A percentile compares a stretch with the other conserved stretches of the same genome.
Conservation (phyloP, 768 basidiomycete genomes). For the Podaxis pistillaris region DNA sequence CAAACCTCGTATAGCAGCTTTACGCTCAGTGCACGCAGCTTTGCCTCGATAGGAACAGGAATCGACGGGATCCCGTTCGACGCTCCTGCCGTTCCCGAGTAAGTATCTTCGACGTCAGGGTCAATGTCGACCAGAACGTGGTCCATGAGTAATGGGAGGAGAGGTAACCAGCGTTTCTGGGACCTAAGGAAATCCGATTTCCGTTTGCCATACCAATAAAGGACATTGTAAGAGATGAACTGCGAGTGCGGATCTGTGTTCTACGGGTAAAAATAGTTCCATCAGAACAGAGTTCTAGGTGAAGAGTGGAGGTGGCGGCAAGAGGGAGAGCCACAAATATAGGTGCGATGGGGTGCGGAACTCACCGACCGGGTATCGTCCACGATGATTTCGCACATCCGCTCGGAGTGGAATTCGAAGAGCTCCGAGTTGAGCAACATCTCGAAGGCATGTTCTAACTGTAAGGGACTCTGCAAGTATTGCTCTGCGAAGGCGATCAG, state of each 20-base stretch:
- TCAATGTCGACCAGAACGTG: conserved; percentile 82
- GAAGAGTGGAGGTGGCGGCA: conserved; percentile 14
- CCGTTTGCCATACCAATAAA: conserved; percentile 74
- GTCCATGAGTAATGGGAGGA: conserved; percentile 83
- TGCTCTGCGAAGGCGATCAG: conserved; percentile 47
- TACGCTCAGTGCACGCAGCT: conserved; percentile 69
- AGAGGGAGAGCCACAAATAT: conserved; percentile 8
- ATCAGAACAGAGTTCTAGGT: not conserved
- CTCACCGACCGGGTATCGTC: conserved; percentile 68
- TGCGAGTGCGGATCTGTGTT: conserved; percentile 84
- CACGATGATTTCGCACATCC: conserved; percentile 82
- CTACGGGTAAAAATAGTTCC: conserved; percentile 33
- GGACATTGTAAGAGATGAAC: conserved; percentile 73
- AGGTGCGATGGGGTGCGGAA: conserved; percentile 8
- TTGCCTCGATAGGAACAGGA: conserved; percentile 79
- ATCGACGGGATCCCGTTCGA: conserved; percentile 37
- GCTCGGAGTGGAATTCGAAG: conserved; percentile 86
- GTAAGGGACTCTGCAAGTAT: conserved; percentile 80
- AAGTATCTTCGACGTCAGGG: conserved; percentile 63
- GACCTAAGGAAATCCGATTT: conserved; percentile 71
- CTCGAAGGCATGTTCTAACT: conserved; percentile 81
- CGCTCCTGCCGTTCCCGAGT: conserved; percentile 42
- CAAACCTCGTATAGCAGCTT: conserved; percentile 90
- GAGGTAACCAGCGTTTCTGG: conserved; percentile 78
- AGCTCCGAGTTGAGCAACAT: conserved; percentile 81